Evolutionary conservation across 1,284 basidiomycete species (phyloP).

Genomic region (Phaffia rhodozyma): DNA sequence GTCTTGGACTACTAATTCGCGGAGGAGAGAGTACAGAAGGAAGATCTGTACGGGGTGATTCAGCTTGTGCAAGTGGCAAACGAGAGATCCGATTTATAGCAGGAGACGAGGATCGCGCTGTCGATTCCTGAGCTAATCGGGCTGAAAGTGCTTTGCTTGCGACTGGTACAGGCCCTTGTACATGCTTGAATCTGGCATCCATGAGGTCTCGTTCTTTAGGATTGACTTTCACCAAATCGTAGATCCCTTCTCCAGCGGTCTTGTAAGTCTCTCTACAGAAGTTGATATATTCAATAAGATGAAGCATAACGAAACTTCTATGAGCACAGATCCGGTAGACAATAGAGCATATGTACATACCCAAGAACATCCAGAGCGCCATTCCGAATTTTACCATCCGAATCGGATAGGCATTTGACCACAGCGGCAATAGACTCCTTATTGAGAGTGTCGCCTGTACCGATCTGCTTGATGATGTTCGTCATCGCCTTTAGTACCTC

Average conservation of each 20-base stretch:
- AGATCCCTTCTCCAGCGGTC: constrained; percentile 73
- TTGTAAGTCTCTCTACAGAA: constrained; percentile 60
- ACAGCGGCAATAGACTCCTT: constrained; percentile 23
- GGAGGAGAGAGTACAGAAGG: too few species aligned
- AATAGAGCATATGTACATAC: constrained; percentile 22
- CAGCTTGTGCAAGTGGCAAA: too few species aligned
- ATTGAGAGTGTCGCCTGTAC: constrained; percentile 42
- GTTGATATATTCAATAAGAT: too few species aligned
- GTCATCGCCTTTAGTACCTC: constrained; percentile 73
- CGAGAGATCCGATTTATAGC: constrained; percentile 9
- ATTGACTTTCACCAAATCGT: constrained; percentile 60
- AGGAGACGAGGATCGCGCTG: constrained; percentile 17
- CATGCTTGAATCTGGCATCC: constrained; percentile 75
- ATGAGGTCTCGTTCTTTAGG: constrained; percentile 82
- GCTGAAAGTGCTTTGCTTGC: constrained; percentile 8
- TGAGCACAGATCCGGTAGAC: neutral
- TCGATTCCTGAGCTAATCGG: constrained; percentile 9
- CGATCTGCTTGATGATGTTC: constrained; percentile 64
- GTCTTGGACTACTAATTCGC: too few species aligned
- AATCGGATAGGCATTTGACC: constrained; percentile 48
- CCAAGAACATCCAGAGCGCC: constrained; percentile 34
- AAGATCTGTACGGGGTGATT: neutral
- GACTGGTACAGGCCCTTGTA: constrained; percentile 40
- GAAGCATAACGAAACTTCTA: neutral
- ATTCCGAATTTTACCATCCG: constrained; percentile 19